phyloP scores from a whole-genome alignment of 2,329 filamentous ascomycete genomes.

The Neonectria neomacrospora region DNA sequence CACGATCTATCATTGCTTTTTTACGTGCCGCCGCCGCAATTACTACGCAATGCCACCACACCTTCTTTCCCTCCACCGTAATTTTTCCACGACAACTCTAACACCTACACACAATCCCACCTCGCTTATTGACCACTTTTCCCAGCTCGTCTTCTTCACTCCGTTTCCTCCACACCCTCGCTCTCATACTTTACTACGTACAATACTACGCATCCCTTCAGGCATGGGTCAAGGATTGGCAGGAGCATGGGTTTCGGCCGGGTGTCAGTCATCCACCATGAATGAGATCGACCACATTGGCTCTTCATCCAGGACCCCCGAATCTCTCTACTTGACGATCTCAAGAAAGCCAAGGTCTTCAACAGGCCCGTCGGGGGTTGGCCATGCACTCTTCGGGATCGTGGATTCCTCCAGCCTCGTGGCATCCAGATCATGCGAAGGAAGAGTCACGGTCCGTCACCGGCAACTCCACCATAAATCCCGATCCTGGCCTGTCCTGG shows the following conservation, averaged over 20 bases:
- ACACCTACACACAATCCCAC: neutral
- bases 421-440: constrained; percentile 15
- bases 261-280: constrained; percentile 13
- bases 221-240: constrained; percentile 6
- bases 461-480: constrained; percentile 19
- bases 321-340: constrained; percentile 7
- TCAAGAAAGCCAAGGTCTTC: neutral
- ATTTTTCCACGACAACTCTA: constrained; percentile 9
- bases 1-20: constrained; percentile 44
- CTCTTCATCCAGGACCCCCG: constrained; percentile 9
- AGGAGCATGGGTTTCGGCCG: constrained; percentile 29
- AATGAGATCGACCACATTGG: constrained; percentile 21
- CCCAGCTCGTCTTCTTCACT: neutral
- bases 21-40: constrained; percentile 17
- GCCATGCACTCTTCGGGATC: constrained; percentile 13
- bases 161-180: constrained; percentile 1
- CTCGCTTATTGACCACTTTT: neutral
- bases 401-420: constrained; percentile 25
- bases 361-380: constrained; percentile 6
- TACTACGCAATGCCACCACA: constrained; percentile 34
- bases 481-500: constrained; percentile 21
- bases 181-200: neutral
- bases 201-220: neutral
- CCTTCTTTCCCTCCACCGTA: constrained; percentile 10
- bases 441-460: constrained; percentile 11